These are phyloP conservation scores for Amanita exitialis DNA, from an alignment of 768 basidiomycete species.

Conservation along the genomic window DNA sequence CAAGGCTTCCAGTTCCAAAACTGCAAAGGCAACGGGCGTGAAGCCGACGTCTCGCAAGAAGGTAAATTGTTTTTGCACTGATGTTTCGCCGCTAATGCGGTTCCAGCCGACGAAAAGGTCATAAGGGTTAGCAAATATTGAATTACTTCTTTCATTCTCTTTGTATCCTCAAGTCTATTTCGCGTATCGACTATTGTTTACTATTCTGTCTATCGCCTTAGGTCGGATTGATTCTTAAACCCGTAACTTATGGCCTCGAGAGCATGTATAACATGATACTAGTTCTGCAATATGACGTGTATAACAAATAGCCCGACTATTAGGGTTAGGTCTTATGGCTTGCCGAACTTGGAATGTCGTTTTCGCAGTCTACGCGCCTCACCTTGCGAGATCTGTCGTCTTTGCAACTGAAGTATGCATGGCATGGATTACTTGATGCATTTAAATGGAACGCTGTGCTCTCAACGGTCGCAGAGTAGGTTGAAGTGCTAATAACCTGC, in stretches of 20 bases:
- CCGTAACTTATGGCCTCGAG: slow-evolving; percentile 1
- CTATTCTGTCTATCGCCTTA: slow-evolving; percentile 1
- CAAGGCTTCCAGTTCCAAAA: slow-evolving; percentile 19
- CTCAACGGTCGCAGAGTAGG: slow-evolving; percentile 46
- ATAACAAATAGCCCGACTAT: slow-evolving; percentile 15
- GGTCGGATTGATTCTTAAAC: slow-evolving; percentile 3
- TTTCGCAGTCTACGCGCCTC: not conserved
- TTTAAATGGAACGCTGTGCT: slow-evolving; percentile 64
- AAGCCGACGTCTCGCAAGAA: slow-evolving; percentile 21
- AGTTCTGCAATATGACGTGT: not conserved
- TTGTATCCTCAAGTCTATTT: slow-evolving; percentile 5
- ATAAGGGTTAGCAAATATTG: not conserved
- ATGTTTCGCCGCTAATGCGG: not conserved
- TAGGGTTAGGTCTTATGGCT: slow-evolving; percentile 25
- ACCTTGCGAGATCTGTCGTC: slow-evolving; percentile 12
- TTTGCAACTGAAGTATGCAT: slow-evolving; percentile 52
- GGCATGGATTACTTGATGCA: slow-evolving; percentile 56
- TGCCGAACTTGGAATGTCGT: not conserved
- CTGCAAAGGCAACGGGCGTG: slow-evolving; percentile 19
- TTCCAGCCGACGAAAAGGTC: slow-evolving; percentile 4
- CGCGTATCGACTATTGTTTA: not conserved
- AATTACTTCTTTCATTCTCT: not conserved
- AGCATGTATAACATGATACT: slow-evolving; percentile 6
- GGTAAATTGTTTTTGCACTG: not conserved
- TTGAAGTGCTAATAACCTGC: slow-evolving; percentile 5